Percentiles rank a stretch among this genome's conserved stretches.
Evolutionary conservation across 2,329 filamentous ascomycete species (phyloP).

Genomic region (Trichoderma oligosporum): DNA sequence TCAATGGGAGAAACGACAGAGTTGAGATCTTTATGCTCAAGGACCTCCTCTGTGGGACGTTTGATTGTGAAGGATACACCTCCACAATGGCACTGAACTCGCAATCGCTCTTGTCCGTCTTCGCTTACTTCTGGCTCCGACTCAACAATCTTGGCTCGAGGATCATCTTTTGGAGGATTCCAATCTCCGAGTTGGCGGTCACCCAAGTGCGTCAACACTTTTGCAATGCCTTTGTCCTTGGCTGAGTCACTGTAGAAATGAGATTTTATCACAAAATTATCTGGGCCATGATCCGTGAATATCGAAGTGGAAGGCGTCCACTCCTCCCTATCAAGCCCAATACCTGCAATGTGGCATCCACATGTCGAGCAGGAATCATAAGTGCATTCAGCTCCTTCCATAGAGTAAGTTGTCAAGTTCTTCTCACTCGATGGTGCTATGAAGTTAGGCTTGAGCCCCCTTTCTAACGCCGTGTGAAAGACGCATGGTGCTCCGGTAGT

Average conservation of each 20-base stretch:
- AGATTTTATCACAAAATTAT: slow-evolving; percentile 34
- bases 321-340: slow-evolving; percentile 29
- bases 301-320: slow-evolving; percentile 42
- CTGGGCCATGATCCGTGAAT: slow-evolving; percentile 36
- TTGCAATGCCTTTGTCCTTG: slow-evolving; percentile 36
- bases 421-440: slow-evolving; percentile 37
- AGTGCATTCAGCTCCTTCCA: slow-evolving; percentile 28
- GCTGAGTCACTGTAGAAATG: slow-evolving; percentile 38
- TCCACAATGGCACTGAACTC: slow-evolving; percentile 44
- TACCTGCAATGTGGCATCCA: slow-evolving; percentile 43
- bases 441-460: slow-evolving; percentile 36
- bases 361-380: slow-evolving; percentile 46
- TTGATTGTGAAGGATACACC: slow-evolving; percentile 46
- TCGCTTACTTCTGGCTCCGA: slow-evolving; percentile 31
- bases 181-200: slow-evolving; percentile 32
- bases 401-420: slow-evolving; percentile 38
- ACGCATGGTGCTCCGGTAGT: slow-evolving; percentile 40
- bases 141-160: slow-evolving; percentile 28
- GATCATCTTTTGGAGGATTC: slow-evolving; percentile 35
- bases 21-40: slow-evolving; percentile 30
- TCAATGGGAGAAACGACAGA: slow-evolving; percentile 37
- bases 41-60: slow-evolving; percentile 35
- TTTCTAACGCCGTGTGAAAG: slow-evolving; percentile 40
- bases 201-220: slow-evolving; percentile 34
- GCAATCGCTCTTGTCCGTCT: slow-evolving; percentile 39